Base-by-base conservation (phyloP, 2,329 filamentous ascomycete species). In the Aspergillus sp. region DNA sequence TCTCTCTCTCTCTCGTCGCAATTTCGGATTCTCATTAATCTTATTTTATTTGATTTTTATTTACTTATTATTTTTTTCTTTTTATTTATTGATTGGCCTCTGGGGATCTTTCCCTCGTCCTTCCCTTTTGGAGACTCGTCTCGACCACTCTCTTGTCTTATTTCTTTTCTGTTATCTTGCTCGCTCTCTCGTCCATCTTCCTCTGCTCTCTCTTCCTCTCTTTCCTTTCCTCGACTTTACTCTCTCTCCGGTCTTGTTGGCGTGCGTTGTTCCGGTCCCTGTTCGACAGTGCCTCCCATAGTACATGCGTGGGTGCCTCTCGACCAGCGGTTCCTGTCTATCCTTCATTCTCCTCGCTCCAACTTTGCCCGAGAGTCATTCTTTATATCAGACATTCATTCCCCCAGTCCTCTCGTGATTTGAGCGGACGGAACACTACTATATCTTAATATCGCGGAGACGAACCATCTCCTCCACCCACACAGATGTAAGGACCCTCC, bases 281-380 rank as follows among this genome's bases (percentile, higher is more conserved):
- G 55, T 55, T 53, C 52, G 47, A 58, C 50, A 51, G 49, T 56
- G 50, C 55, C 47, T 46, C 47, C 32, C 14, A 38, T 38, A 43
- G 52, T 43, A 49, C 51, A 46, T 58, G 50, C 55, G 57, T 61
- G 56, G 57, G 60, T 54, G 60, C 52, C 60, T 52, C 46, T 63
- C 55, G 54, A 45, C 36, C 50, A 59, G 48, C 63, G 64, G 63
- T 60, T 64, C 69, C 67, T 71, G 64, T 69, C 69, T 61, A 70
- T 71, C 68, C 57, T 64, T 61, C 55, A 44, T 20, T 34, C 9
- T 7, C 25, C 25, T 19, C 19, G 16, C n/a, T 17, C 40, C 19
- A 42, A 13, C 19, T 6, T 14, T 5, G 11, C 34, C 34, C 9
- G 25, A 29, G 25, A 29, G 6, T 29, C 25, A 29, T 29, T 29